A percentile compares a stretch with the other conserved stretches of the same genome.
phyloP scores from a whole-genome alignment of 2,329 filamentous ascomycete species.

The Alternaria sp. region DNA sequence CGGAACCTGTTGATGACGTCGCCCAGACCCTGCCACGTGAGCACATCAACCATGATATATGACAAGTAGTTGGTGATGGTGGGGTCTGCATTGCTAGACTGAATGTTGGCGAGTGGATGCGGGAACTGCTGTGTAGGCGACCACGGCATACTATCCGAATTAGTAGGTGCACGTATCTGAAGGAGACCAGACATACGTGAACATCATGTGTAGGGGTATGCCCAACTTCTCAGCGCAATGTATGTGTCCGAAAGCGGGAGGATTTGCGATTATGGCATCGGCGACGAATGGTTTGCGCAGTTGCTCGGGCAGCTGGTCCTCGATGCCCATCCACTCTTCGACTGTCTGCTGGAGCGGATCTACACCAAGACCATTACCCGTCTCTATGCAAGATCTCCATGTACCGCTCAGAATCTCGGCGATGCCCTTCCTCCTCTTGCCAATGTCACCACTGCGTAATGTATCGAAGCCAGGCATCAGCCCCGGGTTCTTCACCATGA shows the following conservation, averaged over 20 bases:
- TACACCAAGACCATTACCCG: constrained; percentile 68
- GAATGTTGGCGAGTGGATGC: constrained; percentile 83
- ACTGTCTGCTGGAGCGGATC: constrained; percentile 60
- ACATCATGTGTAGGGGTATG: constrained; percentile 83
- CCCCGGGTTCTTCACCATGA: constrained; percentile 89
- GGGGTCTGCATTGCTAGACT: constrained; percentile 75
- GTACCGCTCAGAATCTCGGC: constrained; percentile 81
- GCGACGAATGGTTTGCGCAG: constrained; percentile 73
- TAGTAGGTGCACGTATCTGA: not conserved
- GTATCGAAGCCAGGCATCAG: constrained; percentile 83
- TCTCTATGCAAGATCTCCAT: constrained; percentile 85
- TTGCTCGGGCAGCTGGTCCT: constrained; percentile 46
- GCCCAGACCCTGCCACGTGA: constrained; percentile 91
- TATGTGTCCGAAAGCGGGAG: constrained; percentile 77
- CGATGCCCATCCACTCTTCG: constrained; percentile 55
- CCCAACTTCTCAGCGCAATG: constrained; percentile 78
- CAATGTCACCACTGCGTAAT: constrained; percentile 77
- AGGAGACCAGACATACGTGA: constrained; percentile 66
- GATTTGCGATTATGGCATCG: constrained; percentile 80
- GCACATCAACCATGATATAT: constrained; percentile 85
- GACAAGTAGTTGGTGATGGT: constrained; percentile 82
- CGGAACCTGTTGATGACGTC: constrained; percentile 91
- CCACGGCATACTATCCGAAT: constrained; percentile 75
- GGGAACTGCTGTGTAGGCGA: constrained; percentile 84
- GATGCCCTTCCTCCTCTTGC: constrained; percentile 75